A percentile compares a stretch with the other conserved stretches of the same genome.
These are phyloP conservation scores for Acanthochlamys bracteata DNA, from an alignment of 106 monocot species.

Conservation along the genomic window DNA sequence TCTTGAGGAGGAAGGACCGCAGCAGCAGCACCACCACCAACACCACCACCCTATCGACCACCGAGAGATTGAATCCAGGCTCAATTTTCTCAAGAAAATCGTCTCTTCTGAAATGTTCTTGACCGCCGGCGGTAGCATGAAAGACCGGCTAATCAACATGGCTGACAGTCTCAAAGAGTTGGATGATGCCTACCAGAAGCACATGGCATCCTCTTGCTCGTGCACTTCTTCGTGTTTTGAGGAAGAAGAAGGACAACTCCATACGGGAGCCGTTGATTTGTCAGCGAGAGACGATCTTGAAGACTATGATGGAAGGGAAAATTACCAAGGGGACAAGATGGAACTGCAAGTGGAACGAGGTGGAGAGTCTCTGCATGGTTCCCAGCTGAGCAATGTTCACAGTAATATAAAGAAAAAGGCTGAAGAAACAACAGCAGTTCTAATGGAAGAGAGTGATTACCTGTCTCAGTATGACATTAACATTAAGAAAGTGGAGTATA, in stretches of 20 bases:
- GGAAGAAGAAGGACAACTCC: neutral
- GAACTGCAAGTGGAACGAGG: no score
- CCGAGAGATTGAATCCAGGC: neutral
- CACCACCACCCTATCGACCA: neutral
- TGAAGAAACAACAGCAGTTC: no score
- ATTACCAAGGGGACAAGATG: no score
- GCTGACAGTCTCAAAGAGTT: neutral
- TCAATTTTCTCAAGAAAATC: constrained; percentile 7
- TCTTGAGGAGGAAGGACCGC: neutral
- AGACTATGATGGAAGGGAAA: neutral
- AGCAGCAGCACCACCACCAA: neutral
- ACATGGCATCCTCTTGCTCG: neutral
- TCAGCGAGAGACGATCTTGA: neutral
- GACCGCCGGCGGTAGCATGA: neutral
- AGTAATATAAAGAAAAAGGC: no score
- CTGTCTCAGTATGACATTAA: no score
- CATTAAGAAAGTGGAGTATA: neutral
- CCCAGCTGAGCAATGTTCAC: no score
- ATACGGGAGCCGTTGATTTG: neutral
- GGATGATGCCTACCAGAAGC: neutral
- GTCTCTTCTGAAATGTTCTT: neutral
- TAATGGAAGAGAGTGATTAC: no score
- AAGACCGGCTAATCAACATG: neutral
- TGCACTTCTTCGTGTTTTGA: neutral
- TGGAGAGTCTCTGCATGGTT: no score